Evolutionary conservation across 1,139 yeast genomes (phyloP).

Genomic region (Pneumocystis sp.): DNA sequence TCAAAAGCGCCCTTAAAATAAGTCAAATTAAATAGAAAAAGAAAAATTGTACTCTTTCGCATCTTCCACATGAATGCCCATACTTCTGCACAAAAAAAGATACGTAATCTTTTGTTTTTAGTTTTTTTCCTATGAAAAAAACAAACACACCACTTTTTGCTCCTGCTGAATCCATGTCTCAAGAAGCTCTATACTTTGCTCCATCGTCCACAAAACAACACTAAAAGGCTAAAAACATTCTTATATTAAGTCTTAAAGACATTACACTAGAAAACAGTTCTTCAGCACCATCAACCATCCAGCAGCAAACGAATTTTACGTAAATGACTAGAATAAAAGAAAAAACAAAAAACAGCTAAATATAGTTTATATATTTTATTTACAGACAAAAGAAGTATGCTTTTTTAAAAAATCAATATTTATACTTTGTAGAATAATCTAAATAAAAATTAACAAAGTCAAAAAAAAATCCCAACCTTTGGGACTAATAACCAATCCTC

Average conservation of each 20-base stretch:
- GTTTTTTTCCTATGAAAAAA: neutral
- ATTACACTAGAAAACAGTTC: neutral
- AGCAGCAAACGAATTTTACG: neutral
- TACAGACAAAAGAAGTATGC: neutral
- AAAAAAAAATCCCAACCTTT: neutral
- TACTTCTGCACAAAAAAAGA: constrained; percentile 20
- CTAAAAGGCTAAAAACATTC: neutral
- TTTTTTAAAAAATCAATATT: neutral
- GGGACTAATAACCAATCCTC: constrained; percentile 65
- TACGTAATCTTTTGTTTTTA: constrained; percentile 18
- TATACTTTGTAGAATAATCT: constrained; percentile 2
- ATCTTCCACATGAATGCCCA: constrained; percentile 16
- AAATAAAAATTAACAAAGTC: neutral
- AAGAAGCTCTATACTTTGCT: neutral
- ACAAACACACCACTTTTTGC: neutral
- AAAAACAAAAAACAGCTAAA: neutral
- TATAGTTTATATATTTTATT: too few species aligned
- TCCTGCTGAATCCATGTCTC: neutral
- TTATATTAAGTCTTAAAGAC: neutral
- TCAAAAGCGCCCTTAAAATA: constrained; percentile 9
- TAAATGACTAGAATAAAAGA: too few species aligned
- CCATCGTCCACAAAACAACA: neutral
- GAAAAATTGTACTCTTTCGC: constrained; percentile 16
- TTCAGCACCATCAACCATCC: neutral
- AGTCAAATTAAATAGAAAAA: neutral